phyloP scores from a whole-genome alignment of 1,139 yeast genomes.

The Meyerozyma carpophila region DNA sequence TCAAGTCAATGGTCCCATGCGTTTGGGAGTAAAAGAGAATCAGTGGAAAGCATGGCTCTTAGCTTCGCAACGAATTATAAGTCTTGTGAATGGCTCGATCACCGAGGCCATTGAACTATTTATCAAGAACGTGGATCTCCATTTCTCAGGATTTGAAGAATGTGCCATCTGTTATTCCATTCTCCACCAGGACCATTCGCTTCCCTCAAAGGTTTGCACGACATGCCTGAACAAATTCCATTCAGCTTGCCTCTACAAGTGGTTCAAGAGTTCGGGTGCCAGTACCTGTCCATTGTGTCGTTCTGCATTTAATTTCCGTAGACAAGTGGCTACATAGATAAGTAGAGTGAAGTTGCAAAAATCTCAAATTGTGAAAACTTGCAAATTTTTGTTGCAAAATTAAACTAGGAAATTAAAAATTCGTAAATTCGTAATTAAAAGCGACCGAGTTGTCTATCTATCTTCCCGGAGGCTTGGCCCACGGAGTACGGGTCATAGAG shows the following conservation, averaged over 20 bases:
- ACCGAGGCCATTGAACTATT: constrained; percentile 78
- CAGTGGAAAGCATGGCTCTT: constrained; percentile 96
- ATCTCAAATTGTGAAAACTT: not conserved
- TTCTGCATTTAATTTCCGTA: constrained; percentile 55
- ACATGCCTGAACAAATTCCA: constrained; percentile 94
- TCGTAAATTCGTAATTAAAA: not conserved
- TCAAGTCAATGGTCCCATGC: constrained; percentile 66
- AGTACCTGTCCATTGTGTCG: constrained; percentile 95
- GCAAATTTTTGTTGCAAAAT: not conserved
- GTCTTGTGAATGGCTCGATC: constrained; percentile 73
- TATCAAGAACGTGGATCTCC: constrained; percentile 72
- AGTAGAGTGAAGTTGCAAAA: not conserved
- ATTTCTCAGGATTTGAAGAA: constrained; percentile 89
- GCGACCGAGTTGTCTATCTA: not conserved
- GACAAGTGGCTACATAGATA: constrained; percentile 1
- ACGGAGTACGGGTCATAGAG: constrained; percentile 38
- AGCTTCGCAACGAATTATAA: constrained; percentile 78
- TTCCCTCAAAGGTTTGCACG: constrained; percentile 83
- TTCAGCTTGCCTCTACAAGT: constrained; percentile 92
- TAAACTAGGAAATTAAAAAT: not conserved
- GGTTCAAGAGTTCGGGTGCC: constrained; percentile 93
- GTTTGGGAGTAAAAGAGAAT: constrained; percentile 86
- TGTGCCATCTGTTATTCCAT: constrained; percentile 96
- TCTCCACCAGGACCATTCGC: constrained; percentile 82
- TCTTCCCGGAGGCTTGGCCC: constrained; percentile 20